phyloP scores from a whole-genome alignment of 495 filamentous ascomycete genomes.

The Hypoxylon intermedium region DNA sequence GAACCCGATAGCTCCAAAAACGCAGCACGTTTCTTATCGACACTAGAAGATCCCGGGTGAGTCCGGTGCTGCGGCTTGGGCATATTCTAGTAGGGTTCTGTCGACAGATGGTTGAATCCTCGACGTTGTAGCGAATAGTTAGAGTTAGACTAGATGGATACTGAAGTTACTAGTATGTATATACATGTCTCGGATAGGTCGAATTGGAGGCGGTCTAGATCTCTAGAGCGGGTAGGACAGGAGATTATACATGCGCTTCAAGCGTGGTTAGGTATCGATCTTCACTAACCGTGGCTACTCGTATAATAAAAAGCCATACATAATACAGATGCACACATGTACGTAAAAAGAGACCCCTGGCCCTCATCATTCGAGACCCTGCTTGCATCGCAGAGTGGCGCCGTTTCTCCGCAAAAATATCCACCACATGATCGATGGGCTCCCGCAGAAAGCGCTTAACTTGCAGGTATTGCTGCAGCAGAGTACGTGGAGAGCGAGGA shows the following conservation, averaged over 20 bases:
- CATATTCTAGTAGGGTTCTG: background rate
- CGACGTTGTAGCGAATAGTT: slow-evolving; percentile 1
- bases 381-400: slow-evolving; percentile 31
- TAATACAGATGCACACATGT: slow-evolving; percentile 2
- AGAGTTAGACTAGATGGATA: slow-evolving; percentile 1
- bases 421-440: slow-evolving; percentile 38
- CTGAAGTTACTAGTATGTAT: slow-evolving; percentile 9
- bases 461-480: slow-evolving; percentile 10
- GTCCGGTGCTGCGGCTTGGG: background rate
- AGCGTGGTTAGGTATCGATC: slow-evolving; percentile 17
- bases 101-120: slow-evolving; percentile 7
- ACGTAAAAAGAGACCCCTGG: slow-evolving; percentile 24
- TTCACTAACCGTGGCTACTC: slow-evolving; percentile 4
- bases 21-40: slow-evolving; percentile 5
- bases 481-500: background rate
- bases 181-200: slow-evolving; percentile 24
- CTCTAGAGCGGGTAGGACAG: background rate
- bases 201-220: slow-evolving; percentile 33
- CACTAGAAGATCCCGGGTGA: background rate
- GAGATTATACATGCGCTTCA: slow-evolving; percentile 16
- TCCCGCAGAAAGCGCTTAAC: slow-evolving; percentile 34
- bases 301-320: background rate
- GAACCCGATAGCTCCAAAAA: background rate
- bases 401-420: slow-evolving; percentile 35
- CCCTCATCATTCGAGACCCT: slow-evolving; percentile 33